Evolutionary conservation across 768 basidiomycete genomes (phyloP), one percentile per base, ranked within the genome.

Genomic region (Lactifluus hygrophoroides): DNA sequence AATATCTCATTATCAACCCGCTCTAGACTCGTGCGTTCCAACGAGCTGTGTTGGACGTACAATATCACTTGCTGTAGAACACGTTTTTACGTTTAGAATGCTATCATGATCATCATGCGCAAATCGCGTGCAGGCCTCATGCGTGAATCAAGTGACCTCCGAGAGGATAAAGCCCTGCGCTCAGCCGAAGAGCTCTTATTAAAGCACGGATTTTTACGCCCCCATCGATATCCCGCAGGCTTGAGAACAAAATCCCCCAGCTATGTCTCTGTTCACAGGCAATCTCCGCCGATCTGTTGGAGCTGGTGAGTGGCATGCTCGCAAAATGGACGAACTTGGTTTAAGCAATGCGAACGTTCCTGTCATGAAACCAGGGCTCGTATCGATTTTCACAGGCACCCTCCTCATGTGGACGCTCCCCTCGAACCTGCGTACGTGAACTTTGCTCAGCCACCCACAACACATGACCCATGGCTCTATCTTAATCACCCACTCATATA

Each of bases 331-430:
- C 7, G 25, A 34, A 27, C 13, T 6, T n/a, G n/a, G n/a, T n/a
- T 34, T 11, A 21, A 9, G 17, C 7, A 25, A 21, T 11, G 17
- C 17, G 19, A 35, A 30, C 4, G 23, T 8, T 16, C 27, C 27
- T 32, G 2, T 43, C 35, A 11, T 38, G 19, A 21, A n/a, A n/a
- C 37, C 34, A 61, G 56, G 60, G 21, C 45, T 60, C 14, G 37
- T 35, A 11, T 59, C 59, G n/a, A 16, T 51, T 19, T 19, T 60
- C 59, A 56, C 54, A 17, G 59, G 59, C 35, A 42, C 54, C 8
- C 28, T 60, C 43, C 59, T 60, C 17, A 51, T 60, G 43, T 60
- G 59, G 59, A 51, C 44, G 38, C 72, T 85, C 64, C 82, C 85
- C 64, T 67, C 86, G 67, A 82, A 60, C 27, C 28, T 60, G 45